These are phyloP conservation scores for Trichoderma reesei DNA, from an alignment of 495 filamentous ascomycete species.

Conservation along the genomic window DNA sequence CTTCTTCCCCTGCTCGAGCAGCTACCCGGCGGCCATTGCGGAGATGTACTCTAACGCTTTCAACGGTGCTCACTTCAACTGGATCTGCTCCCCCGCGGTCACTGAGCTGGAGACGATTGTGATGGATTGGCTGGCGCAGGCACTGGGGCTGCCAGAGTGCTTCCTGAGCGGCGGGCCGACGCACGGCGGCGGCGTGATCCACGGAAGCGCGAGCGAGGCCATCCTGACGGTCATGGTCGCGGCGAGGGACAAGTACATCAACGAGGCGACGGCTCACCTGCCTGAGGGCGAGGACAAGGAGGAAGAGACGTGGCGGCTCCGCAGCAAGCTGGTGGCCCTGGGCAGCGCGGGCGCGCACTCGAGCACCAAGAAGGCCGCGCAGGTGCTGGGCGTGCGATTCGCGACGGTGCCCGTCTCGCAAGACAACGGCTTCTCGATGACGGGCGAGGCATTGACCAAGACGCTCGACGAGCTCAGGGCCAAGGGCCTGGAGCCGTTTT, in stretches of 20 bases:
- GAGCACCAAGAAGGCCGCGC: constrained; percentile 76
- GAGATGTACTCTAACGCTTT: constrained; percentile 89
- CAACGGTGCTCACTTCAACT: constrained; percentile 89
- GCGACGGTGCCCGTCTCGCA: constrained; percentile 51
- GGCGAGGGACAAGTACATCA: constrained; percentile 72
- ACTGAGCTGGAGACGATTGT: constrained; percentile 93
- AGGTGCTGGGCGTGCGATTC: constrained; percentile 75
- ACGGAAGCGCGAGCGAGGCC: constrained; percentile 86
- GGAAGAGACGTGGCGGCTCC: constrained; percentile 53
- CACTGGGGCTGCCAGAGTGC: constrained; percentile 58
- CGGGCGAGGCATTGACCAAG: constrained; percentile 47
- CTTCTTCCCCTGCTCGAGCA: constrained; percentile 78
- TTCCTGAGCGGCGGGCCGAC: constrained; percentile 68
- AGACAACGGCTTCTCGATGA: constrained; percentile 61
- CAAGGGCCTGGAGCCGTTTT: constrained; percentile 73
- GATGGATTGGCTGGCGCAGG: constrained; percentile 74
- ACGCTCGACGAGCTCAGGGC: constrained; percentile 50
- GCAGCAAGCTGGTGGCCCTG: constrained; percentile 69
- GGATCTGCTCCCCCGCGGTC: constrained; percentile 90
- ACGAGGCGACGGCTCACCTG: constrained; percentile 43
- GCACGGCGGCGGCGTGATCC: constrained; percentile 82
- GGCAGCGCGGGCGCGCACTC: constrained; percentile 73
- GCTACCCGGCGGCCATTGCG: constrained; percentile 81
- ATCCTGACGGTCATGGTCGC: constrained; percentile 81
- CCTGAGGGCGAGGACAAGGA: constrained; percentile 49